These are phyloP conservation scores for Cryptococcus maquisensis DNA, from an alignment of 1,284 basidiomycete genomes.

Conservation along the genomic window DNA sequence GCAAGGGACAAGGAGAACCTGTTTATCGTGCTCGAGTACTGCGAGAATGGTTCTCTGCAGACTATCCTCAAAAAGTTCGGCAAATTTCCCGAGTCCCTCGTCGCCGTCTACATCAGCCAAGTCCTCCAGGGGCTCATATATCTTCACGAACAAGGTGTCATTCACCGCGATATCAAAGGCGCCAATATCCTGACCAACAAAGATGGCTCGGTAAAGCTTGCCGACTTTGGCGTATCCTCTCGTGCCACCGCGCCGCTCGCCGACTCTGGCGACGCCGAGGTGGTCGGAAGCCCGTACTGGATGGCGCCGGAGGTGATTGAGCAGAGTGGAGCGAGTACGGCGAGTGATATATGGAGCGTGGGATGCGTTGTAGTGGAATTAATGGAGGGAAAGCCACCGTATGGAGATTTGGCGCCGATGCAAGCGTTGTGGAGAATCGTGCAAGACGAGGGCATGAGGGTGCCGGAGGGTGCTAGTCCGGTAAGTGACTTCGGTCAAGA, in stretches of 20 bases:
- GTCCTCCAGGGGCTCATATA: conserved; percentile 84
- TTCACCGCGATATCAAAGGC: conserved; percentile 98
- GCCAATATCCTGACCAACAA: conserved; percentile 98
- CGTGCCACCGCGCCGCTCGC: conserved; percentile 41
- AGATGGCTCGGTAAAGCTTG: conserved; percentile 91
- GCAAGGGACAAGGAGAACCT: conserved; percentile 90
- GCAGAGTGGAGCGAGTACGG: conserved; percentile 91
- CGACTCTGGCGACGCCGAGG: conserved; percentile 63
- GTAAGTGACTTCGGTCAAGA: conserved; percentile 32
- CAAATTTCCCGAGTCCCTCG: conserved; percentile 94
- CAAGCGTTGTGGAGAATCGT: conserved; percentile 97
- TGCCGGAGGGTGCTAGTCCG: conserved; percentile 85
- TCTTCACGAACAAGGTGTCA: conserved; percentile 94
- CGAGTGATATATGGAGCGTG: conserved; percentile 96
- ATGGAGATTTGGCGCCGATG: conserved; percentile 94
- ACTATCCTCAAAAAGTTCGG: conserved; percentile 95
- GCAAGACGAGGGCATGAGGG: conserved; percentile 91
- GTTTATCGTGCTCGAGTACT: conserved; percentile 94
- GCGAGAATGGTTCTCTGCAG: conserved; percentile 95
- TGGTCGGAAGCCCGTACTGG: conserved; percentile 97
- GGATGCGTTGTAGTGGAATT: conserved; percentile 96
- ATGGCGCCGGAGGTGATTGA: conserved; percentile 99
- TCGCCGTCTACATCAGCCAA: conserved; percentile 93
- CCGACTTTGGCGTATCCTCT: conserved; percentile 86
- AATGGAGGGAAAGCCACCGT: conserved; percentile 91